These are phyloP conservation scores for Haplosporangium sp. DNA, from an alignment of 371 early-diverging fungal species.

Conservation along the genomic window DNA sequence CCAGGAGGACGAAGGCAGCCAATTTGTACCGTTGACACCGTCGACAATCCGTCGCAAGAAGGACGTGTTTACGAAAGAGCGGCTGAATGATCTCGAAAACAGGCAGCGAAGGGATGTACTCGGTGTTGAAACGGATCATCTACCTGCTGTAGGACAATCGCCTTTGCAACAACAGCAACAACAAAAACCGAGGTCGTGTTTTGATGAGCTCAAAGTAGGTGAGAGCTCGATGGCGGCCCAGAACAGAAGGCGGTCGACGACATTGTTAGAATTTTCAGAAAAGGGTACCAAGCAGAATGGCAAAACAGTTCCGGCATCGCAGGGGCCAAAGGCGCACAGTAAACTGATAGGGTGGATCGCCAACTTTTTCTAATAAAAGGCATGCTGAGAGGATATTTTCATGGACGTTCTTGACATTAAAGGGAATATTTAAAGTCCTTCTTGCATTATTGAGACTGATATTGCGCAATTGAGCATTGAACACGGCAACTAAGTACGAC, in stretches of 20 bases:
- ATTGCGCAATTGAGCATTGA: too few species aligned
- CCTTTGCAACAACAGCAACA: slow-evolving; percentile 1
- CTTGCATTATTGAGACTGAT: too few species aligned
- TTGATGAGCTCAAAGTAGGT: slow-evolving; percentile 19
- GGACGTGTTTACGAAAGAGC: slow-evolving; percentile 27
- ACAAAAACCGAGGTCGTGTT: slow-evolving; percentile 8
- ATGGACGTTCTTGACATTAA: neutral
- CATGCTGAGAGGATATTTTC: neutral
- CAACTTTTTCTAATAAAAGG: slow-evolving; percentile 40
- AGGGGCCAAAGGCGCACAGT: slow-evolving; percentile 40
- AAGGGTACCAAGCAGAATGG: slow-evolving; percentile 40
- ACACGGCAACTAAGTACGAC: too few species aligned
- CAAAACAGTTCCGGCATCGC: slow-evolving; percentile 33
- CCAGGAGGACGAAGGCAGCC: slow-evolving; percentile 18
- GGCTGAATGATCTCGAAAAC: slow-evolving; percentile 21
- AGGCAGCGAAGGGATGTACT: slow-evolving; percentile 1
- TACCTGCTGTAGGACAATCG: neutral
- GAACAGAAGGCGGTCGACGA: slow-evolving; percentile 38
- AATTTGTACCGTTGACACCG: slow-evolving; percentile 15
- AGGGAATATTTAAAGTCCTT: too few species aligned
- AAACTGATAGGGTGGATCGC: slow-evolving; percentile 44
- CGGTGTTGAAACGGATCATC: slow-evolving; percentile 27
- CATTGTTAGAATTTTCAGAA: slow-evolving; percentile 37
- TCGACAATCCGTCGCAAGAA: slow-evolving; percentile 34
- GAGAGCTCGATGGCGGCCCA: slow-evolving; percentile 8